Evolutionary conservation across 2,329 filamentous ascomycete genomes (phyloP), one percentile per base, ranked within the genome.

Genomic region (Cyanodermella asteris): DNA sequence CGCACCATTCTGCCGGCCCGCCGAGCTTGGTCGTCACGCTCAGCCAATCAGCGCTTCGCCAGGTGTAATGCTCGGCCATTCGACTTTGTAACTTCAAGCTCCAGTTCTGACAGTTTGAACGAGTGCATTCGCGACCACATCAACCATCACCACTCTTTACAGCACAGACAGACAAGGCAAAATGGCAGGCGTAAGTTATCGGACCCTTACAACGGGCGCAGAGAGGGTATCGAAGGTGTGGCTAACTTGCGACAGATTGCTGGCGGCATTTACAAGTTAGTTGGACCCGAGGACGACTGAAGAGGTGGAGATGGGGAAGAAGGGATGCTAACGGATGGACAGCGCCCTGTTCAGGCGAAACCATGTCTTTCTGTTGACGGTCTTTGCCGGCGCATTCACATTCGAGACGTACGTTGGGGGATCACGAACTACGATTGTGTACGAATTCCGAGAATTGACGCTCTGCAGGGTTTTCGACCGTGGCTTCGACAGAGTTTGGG

Each of bases 401-500:
- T 81, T 91, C 48, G 80, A 94, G 61, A 64, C 97, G 87, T 97
- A 68, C 47, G 77, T 56, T 35, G 13, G n/a, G 13, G 13, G 16
- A 9, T 12, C 6, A 13, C 16, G 11, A 10, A 11, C 14, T 24
- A 11, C 11, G 14, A 24, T 7, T 6, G 5, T 24, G 12, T 12
- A n/a, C 16, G 6, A 8, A 11, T 7, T 32, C 17, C 14, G 18
- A 7, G 18, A 20, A 27, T 4, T 13, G 19, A 16, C 10, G 15
- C 16, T n/a, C 22, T 7, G 18, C 21, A 34, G 13, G 13, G 18
- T 23, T 11, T 16, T 6, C 11, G 9, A 44, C 44, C 94, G 87
- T 50, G 66, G 62, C 42, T 94, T 78, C 53, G 81, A 94, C 56
- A 65, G 65, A 30, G 54, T 93, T 49, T 97, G 87, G 87, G 80